These are phyloP conservation scores for Solanum hybrid DNA, from an alignment of 305 asterid genomes.

Conservation along the genomic window DNA sequence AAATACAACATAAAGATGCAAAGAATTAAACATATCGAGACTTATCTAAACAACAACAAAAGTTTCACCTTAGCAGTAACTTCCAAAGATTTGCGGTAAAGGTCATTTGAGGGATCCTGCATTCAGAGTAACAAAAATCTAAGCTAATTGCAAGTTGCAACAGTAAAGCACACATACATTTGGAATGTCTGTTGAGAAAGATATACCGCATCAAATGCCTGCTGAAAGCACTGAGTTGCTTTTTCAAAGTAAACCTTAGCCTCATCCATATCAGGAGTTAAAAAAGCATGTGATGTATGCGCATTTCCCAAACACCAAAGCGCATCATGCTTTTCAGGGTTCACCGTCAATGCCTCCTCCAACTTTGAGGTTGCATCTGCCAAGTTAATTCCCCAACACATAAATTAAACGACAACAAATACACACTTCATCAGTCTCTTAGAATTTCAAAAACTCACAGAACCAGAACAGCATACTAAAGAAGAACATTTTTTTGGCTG, in stretches of 20 bases:
- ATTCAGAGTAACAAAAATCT: conserved; percentile 6
- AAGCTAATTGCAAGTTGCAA: not conserved
- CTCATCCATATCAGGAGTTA: conserved; percentile 65
- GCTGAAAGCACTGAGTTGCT: conserved; percentile 60
- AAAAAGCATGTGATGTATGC: conserved; percentile 65
- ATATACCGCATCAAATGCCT: conserved; percentile 65
- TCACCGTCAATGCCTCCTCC: conserved; percentile 68
- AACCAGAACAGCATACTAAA: not conserved
- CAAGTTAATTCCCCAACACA: not conserved
- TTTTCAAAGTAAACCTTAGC: conserved; percentile 55
- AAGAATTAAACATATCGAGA: not conserved
- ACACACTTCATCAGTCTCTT: not conserved
- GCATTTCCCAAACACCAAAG: conserved; percentile 97
- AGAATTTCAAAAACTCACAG: not conserved
- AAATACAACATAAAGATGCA: not conserved
- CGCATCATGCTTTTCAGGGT: conserved; percentile 68
- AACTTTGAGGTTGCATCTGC: conserved; percentile 78
- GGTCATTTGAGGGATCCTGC: conserved; percentile 87
- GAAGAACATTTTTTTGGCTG: not conserved
- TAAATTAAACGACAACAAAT: not conserved
- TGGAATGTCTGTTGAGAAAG: not conserved
- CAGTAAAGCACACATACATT: not conserved
- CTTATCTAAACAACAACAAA: not conserved
- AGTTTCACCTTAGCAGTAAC: conserved; percentile 62
- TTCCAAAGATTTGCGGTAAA: conserved; percentile 73